phyloP scores from a whole-genome alignment of 345 rosid genomes.

The Bretschneidera sinensis region DNA sequence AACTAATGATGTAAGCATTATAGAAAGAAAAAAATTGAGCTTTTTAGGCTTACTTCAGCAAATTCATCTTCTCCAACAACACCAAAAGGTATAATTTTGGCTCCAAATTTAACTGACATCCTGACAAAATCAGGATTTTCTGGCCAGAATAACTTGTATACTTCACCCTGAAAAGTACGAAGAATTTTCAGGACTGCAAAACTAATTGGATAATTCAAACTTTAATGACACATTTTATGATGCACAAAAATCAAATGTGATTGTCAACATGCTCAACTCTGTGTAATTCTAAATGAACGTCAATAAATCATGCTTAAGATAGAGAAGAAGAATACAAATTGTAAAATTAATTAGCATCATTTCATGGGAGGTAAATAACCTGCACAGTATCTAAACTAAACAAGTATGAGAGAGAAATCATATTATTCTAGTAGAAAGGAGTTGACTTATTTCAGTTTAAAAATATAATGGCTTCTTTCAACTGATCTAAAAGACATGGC shows the following conservation, averaged over 20 bases:
- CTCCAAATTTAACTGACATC: slow-evolving; percentile 60
- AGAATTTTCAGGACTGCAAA: neutral
- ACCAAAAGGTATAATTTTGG: slow-evolving; percentile 63
- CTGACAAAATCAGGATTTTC: slow-evolving; percentile 57
- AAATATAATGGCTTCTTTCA: too few relatives aligned
- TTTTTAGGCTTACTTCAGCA: slow-evolving; percentile 31
- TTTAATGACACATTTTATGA: too few relatives aligned
- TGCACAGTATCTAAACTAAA: too few relatives aligned
- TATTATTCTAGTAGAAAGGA: too few relatives aligned
- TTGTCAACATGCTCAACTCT: neutral
- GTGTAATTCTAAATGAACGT: neutral
- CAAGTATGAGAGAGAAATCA: too few relatives aligned
- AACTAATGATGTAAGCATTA: neutral
- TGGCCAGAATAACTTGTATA: slow-evolving; percentile 59
- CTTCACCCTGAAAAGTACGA: slow-evolving; percentile 41
- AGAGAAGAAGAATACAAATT: too few relatives aligned
- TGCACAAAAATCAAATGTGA: neutral
- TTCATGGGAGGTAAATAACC: too few relatives aligned
- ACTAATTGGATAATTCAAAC: too few relatives aligned
- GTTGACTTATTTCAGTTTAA: too few relatives aligned
- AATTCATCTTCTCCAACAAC: slow-evolving; percentile 58
- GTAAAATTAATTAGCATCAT: too few relatives aligned
- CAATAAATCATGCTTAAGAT: too few relatives aligned
- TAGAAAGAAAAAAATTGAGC: neutral
- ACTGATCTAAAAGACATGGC: too few relatives aligned